phyloP scores from a whole-genome alignment of 2,329 filamentous ascomycete genomes.

The Helotiales sp. region DNA sequence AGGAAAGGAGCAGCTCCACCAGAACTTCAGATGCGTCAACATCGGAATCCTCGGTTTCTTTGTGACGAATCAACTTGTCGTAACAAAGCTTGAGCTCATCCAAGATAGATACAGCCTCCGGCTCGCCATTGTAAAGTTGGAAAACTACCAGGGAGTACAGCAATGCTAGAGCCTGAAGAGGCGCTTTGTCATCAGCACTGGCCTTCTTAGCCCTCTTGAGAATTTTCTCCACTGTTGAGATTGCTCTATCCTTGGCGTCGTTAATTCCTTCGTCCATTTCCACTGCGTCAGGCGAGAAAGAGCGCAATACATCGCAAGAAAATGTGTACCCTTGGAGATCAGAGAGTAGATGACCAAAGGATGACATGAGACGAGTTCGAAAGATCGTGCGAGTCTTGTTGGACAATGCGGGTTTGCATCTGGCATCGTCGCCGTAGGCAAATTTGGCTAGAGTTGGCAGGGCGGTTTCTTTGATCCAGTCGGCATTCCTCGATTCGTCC shows the following conservation, averaged over 20 bases:
- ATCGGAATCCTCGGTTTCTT: slow-evolving; percentile 58
- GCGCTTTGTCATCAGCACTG: slow-evolving; percentile 40
- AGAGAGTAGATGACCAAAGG: slow-evolving; percentile 62
- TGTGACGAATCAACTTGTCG: slow-evolving; percentile 60
- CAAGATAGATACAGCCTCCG: slow-evolving; percentile 81
- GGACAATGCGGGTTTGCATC: slow-evolving; percentile 52
- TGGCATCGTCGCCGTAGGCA: slow-evolving; percentile 55
- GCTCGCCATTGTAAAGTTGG: slow-evolving; percentile 87
- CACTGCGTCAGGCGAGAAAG: slow-evolving; percentile 46
- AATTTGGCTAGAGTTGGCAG: slow-evolving; percentile 52
- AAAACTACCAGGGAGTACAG: slow-evolving; percentile 85
- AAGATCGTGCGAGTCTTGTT: slow-evolving; percentile 60
- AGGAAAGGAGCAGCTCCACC: slow-evolving; percentile 87
- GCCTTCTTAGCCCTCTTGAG: slow-evolving; percentile 49
- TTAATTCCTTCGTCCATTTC: slow-evolving; percentile 61
- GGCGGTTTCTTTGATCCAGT: slow-evolving; percentile 37
- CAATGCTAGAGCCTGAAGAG: slow-evolving; percentile 70
- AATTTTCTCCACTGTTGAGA: slow-evolving; percentile 58
- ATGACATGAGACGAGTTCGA: slow-evolving; percentile 61
- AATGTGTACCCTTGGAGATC: slow-evolving; percentile 57
- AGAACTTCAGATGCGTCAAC: slow-evolving; percentile 70
- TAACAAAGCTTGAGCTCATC: slow-evolving; percentile 81
- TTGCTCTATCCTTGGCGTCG: slow-evolving; percentile 56
- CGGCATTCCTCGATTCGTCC: slow-evolving; percentile 26
- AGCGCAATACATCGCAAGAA: slow-evolving; percentile 38